These are phyloP conservation scores for Cocos nucifera DNA, from an alignment of 176 grass and related monocot species.

Conservation along the genomic window DNA sequence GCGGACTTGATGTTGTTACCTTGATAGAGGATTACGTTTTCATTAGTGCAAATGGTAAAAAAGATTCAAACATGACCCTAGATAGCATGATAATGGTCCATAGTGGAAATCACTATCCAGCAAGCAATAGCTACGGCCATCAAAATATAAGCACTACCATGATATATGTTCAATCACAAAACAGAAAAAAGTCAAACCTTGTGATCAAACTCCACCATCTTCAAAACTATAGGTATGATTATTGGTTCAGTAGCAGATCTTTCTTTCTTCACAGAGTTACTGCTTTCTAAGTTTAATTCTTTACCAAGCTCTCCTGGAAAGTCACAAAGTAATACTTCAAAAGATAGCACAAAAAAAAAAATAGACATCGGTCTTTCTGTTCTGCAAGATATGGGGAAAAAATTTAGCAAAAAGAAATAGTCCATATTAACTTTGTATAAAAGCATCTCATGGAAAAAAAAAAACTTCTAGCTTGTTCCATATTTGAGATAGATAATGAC, in stretches of 20 bases:
- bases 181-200: conserved; percentile 40
- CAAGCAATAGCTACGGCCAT: too few relatives aligned
- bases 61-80: too few relatives aligned
- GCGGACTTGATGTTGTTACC: too few relatives aligned
- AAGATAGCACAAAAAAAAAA: conserved; percentile 8
- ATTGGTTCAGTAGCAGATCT: conserved; percentile 70
- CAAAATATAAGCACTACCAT: too few relatives aligned
- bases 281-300: conserved; percentile 42
- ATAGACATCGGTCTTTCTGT: not conserved
- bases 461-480: not conserved
- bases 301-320: conserved; percentile 37
- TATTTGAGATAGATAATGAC: conserved; percentile 5
- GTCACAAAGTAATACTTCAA: conserved; percentile 13
- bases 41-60: too few relatives aligned
- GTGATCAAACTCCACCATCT: conserved; percentile 98
- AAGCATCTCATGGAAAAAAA: too few relatives aligned
- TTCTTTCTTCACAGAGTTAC: conserved; percentile 35
- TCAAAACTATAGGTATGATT: conserved; percentile 80
- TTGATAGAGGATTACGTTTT: too few relatives aligned
- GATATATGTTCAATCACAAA: too few relatives aligned
- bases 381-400: conserved; percentile 5
- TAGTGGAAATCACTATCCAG: too few relatives aligned
- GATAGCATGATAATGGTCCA: not conserved
- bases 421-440: too few relatives aligned
- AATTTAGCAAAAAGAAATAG: too few relatives aligned